phyloP scores from a whole-genome alignment of 73 alveolate species.

The Paramecium sexaurelia region DNA sequence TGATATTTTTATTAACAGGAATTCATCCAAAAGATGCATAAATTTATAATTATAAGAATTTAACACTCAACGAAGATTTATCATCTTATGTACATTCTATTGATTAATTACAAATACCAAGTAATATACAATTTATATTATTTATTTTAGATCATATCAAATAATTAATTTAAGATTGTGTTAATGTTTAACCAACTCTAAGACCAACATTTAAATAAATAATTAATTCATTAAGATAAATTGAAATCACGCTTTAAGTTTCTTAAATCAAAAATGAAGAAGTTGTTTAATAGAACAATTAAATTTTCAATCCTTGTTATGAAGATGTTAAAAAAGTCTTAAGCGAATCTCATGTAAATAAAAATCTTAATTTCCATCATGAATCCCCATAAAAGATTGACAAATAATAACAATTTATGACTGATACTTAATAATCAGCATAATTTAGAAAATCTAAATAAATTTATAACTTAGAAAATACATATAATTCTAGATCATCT shows the following conservation, averaged over 20 bases:
- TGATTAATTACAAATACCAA: conserved; percentile 2
- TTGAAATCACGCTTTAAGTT: neutral
- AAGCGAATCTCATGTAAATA: conserved; percentile 3
- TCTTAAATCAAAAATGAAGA: neutral
- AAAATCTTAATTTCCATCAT: neutral
- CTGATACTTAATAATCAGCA: neutral
- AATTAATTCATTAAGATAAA: neutral
- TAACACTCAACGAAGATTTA: neutral
- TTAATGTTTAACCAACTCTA: neutral
- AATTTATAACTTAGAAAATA: neutral
- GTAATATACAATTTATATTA: neutral
- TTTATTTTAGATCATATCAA: neutral
- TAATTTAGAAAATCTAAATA: conserved; percentile 13
- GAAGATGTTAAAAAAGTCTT: conserved; percentile 53
- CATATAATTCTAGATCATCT: neutral
- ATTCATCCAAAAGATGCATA: neutral
- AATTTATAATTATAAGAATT: conserved; percentile 15
- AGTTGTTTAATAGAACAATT: neutral
- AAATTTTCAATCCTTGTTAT: conserved; percentile 42
- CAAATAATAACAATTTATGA: neutral
- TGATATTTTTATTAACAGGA: neutral
- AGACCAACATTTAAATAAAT: neutral
- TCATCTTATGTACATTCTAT: neutral
- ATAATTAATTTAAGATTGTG: neutral
- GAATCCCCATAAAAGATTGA: neutral